Evolutionary conservation across 768 basidiomycete genomes (phyloP), one percentile per base, ranked within the genome.

Genomic region (Clitopilus passeckerianus): DNA sequence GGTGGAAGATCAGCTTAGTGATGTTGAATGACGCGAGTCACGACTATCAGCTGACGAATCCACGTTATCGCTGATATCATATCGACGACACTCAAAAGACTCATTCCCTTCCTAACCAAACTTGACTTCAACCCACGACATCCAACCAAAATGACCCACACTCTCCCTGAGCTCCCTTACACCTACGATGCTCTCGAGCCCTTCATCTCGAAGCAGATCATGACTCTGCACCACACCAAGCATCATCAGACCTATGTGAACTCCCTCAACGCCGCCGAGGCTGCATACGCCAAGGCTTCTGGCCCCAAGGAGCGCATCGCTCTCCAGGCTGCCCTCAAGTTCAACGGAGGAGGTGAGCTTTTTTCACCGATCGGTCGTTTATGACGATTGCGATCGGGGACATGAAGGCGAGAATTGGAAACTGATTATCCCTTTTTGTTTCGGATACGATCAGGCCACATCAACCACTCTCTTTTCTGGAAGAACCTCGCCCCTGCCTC

Each of bases 391-490:
- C 46, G 46, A 50, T 50, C 20, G 16, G 18, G 37, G 18, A 16
- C 20, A 22, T 18, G 18, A 12, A 9, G 2, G n/a, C 10, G 22
- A 50, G 22, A 20, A 18, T 50, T 12, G 46, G 46, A 50, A 23
- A 35, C 57, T 60, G 58, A 63, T 63, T 53, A 41, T 41, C 37
- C 61, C 54, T 34, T 33, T 18, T 63, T 27, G 66, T 61, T 65
- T 68, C 67, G 57, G 20, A 56, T 60, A 37, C 58, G 59, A 69
- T 67, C 72, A 89, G 88, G 90, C 9, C 94, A 92, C 76, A 91
- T 95, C 81, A 94, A 95, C 77, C 93, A 94, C 79, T 90, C 93
- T 56, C 86, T 95, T 60, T 98, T 98, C 83, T 97, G 95, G 95
- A 89, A 85, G 77, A 95, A 95, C 80, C 81, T 97, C 58, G 87